Conservation (phyloP, 1,139 yeast species). For the Protomyces lactucae-debilis region DNA sequence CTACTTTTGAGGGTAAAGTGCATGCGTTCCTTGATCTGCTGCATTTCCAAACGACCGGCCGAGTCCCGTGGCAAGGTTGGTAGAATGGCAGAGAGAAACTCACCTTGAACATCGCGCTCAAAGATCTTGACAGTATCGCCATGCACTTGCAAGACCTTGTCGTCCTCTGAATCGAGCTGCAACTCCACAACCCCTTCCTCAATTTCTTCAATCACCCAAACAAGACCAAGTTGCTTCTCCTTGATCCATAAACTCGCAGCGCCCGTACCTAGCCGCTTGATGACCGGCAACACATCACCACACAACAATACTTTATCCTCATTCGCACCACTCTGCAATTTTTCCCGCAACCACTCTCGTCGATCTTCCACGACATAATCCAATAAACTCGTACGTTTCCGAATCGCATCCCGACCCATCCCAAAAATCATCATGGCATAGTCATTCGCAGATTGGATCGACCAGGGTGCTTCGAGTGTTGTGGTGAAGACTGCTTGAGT, state of each 20-base stretch:
- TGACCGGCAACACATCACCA: constrained; percentile 53
- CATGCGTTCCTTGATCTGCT: neutral
- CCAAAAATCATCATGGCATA: constrained; percentile 86
- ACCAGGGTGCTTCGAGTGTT: constrained; percentile 70
- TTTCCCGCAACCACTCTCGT: constrained; percentile 30
- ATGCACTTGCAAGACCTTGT: constrained; percentile 10
- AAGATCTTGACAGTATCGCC: constrained; percentile 24
- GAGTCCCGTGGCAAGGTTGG: constrained; percentile 16
- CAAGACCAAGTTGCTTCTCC: constrained; percentile 60
- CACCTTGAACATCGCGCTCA: constrained; percentile 3
- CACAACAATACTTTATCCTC: constrained; percentile 46
- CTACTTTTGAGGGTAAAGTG: neutral
- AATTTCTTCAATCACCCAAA: constrained; percentile 83
- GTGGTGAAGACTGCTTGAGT: constrained; percentile 60
- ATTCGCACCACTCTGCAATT: neutral
- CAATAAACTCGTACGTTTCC: constrained; percentile 55
- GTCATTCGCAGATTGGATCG: constrained; percentile 78
- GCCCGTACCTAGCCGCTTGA: constrained; percentile 43
- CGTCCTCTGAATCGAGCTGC: constrained; percentile 17
- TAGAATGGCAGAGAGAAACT: neutral
- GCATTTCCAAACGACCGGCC: constrained; percentile 2
- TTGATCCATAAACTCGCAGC: constrained; percentile 71
- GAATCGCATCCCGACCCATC: constrained; percentile 59
- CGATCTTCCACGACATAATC: constrained; percentile 75
- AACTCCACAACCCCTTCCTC: constrained; percentile 29